Percentiles rank a stretch among this genome's conserved stretches.
Evolutionary conservation across 148 eudicot genomes (phyloP).

Genomic region (Fallopia convolvulus): DNA sequence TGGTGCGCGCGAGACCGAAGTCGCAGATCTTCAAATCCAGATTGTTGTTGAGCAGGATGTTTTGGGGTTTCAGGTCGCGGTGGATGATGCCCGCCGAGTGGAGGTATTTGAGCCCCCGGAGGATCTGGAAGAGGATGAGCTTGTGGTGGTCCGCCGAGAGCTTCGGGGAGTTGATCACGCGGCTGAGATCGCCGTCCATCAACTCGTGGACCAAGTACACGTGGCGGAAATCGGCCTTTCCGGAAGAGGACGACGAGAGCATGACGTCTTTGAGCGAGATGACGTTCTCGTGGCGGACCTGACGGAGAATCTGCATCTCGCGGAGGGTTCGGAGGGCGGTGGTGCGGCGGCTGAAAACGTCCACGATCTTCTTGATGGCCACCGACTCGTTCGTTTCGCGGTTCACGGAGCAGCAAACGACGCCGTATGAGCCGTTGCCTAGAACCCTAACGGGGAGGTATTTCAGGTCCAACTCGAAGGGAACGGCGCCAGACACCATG

Average conservation of each 20-base stretch:
- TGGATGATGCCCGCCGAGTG: slow-evolving; percentile 36
- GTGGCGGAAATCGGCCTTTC: background rate
- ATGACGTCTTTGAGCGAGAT: slow-evolving; percentile 39
- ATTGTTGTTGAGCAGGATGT: slow-evolving; percentile 32
- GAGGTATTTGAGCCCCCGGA: slow-evolving; percentile 30
- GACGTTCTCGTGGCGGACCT: slow-evolving; percentile 28
- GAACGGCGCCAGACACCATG: background rate
- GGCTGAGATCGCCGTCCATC: background rate
- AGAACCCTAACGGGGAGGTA: slow-evolving; percentile 25
- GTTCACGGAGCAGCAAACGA: slow-evolving; percentile 29
- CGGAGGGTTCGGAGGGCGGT: slow-evolving; percentile 25
- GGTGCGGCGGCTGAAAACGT: slow-evolving; percentile 16
- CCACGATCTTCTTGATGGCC: slow-evolving; percentile 35
- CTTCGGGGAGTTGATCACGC: background rate
- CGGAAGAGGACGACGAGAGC: slow-evolving; percentile 10
- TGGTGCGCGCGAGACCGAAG: slow-evolving; percentile 34
- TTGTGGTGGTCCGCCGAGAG: slow-evolving; percentile 29
- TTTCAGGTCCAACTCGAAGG: slow-evolving; percentile 29
- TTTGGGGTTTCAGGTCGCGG: slow-evolving; percentile 40
- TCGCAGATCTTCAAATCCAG: slow-evolving; percentile 36
- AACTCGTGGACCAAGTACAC: background rate
- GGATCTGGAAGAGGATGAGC: slow-evolving; percentile 23
- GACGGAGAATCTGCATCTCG: slow-evolving; percentile 26
- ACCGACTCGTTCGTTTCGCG: slow-evolving; percentile 27
- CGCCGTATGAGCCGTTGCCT: slow-evolving; percentile 39